These are phyloP conservation scores for Parafenestella ontariensis DNA, from an alignment of 2,329 filamentous ascomycete species.

Conservation along the genomic window DNA sequence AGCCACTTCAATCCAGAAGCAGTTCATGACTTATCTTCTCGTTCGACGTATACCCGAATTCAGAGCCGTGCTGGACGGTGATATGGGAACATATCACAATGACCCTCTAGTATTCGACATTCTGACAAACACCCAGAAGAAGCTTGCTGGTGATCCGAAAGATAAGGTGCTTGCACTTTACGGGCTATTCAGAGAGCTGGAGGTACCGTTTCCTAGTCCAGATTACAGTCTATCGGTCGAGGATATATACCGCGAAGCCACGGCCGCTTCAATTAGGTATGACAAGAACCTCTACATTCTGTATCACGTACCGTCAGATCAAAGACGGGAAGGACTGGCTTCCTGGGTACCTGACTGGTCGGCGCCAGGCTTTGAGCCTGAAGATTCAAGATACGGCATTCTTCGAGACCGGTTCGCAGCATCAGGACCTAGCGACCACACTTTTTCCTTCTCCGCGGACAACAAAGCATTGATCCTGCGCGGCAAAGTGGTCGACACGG, in stretches of 20 bases:
- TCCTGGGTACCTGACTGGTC: constrained; percentile 11
- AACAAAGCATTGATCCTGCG: neutral
- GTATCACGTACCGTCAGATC: constrained; percentile 4
- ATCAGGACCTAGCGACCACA: neutral
- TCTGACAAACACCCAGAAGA: constrained; percentile 1
- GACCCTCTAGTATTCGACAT: neutral
- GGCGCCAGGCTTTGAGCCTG: neutral
- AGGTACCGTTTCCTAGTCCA: constrained; percentile 1
- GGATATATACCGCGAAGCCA: constrained; percentile 6
- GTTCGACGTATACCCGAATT: neutral
- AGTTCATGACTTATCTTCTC: neutral
- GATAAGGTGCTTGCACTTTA: constrained; percentile 9
- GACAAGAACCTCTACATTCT: constrained; percentile 5
- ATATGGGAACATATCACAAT: neutral
- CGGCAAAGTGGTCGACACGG: constrained; percentile 2
- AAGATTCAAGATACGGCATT: neutral
- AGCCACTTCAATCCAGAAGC: constrained; percentile 2
- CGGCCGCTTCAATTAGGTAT: neutral
- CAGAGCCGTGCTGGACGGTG: neutral
- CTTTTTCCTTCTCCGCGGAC: neutral
- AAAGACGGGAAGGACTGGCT: neutral
- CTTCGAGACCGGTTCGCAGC: constrained; percentile 1
- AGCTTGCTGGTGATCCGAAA: constrained; percentile 3
- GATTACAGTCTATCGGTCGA: constrained; percentile 5
- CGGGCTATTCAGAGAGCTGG: constrained; percentile 2